These are phyloP conservation scores for Nyctanthes arbortristis DNA, from an alignment of 257 asterid species.

Conservation along the genomic window DNA sequence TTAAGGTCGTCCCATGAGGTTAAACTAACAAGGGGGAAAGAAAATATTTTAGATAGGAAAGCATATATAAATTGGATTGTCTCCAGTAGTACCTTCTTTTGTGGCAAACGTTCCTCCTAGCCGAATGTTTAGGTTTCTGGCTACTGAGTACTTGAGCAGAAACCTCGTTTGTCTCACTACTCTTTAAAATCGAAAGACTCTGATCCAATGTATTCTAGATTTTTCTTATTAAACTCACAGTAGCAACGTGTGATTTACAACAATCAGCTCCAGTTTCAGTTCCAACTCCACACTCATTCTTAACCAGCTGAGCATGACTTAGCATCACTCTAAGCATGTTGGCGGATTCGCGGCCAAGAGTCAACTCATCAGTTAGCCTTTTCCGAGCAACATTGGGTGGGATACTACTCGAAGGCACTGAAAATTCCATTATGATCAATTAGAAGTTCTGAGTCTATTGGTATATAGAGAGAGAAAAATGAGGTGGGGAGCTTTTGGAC, in stretches of 20 bases:
- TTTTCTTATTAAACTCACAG: conserved; percentile 34
- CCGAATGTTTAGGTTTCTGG: conserved; percentile 41
- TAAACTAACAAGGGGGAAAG: too few relatives aligned
- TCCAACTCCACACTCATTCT: too few relatives aligned
- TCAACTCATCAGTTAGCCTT: conserved; percentile 37
- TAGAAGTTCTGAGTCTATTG: too few relatives aligned
- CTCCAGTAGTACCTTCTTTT: conserved; percentile 72
- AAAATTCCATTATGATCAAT: too few relatives aligned
- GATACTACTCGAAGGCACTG: too few relatives aligned
- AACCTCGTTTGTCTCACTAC: conserved; percentile 32
- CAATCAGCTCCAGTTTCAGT: too few relatives aligned
- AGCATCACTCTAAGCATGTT: conserved; percentile 39
- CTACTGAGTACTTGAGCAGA: conserved; percentile 25
- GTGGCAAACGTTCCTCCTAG: conserved; percentile 58
- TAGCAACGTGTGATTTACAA: not conserved
- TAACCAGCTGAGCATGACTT: too few relatives aligned
- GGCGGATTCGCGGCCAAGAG: conserved; percentile 48
- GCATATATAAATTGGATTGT: too few relatives aligned
- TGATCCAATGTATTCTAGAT: conserved; percentile 40
- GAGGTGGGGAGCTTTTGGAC: too few relatives aligned
- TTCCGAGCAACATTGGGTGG: conserved; percentile 23
- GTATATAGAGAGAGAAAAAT: too few relatives aligned
- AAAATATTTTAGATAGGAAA: too few relatives aligned
- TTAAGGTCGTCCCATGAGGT: too few relatives aligned
- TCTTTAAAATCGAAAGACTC: conserved; percentile 35